Base-by-base conservation (phyloP, 2,329 filamentous ascomycete genomes). In the Colletotrichum chlorophyti region DNA sequence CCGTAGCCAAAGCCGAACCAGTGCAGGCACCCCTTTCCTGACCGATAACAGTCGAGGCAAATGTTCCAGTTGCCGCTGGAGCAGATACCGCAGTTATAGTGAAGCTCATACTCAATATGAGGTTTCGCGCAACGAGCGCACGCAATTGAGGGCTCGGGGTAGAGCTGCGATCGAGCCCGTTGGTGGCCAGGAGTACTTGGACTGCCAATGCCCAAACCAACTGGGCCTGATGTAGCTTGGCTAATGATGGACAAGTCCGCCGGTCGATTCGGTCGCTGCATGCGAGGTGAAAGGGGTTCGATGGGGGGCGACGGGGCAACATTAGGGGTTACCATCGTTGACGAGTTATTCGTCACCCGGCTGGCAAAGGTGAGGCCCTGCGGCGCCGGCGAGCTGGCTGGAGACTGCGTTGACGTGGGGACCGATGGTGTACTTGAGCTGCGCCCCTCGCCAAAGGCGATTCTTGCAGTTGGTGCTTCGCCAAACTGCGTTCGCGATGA, bases 1-100 rank as follows among this genome's bases (percentile, higher is more conserved):
- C 83, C 83, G 65, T 89, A 82, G 3, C 91, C 91, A 70, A 97
- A 97, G 2, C 94, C 93, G 65, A 89, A 93, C 92, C 93, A 97
- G 69, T 95, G 85, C 15, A 86, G 79, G 70, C 94, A 98, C 10
- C 93, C 93, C 67, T 84, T 84, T 8, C 89, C 88, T 11, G 78
- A 70, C 24, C 91, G 87, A 71, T 96, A 97, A 75, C 94, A 98
- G 63, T 82, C 81, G 2, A 90, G 74, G 68, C 94, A 98, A 10
- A 97, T 78, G 69, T 93, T 89, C 79, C 89, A 96, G 42, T 84
- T 78, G 1, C 91, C 91, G 6, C 81, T 76, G 14, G 83, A 79
- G 71, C 94, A 97, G 46, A 80, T 79, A 2, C 76, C 72, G 72
- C 94, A 98, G 69, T 90, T 90, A 74, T 94, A 96, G 72, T 97